Conservation (phyloP, 208 protist genomes). For the Vickermania ingenoplastis region DNA sequence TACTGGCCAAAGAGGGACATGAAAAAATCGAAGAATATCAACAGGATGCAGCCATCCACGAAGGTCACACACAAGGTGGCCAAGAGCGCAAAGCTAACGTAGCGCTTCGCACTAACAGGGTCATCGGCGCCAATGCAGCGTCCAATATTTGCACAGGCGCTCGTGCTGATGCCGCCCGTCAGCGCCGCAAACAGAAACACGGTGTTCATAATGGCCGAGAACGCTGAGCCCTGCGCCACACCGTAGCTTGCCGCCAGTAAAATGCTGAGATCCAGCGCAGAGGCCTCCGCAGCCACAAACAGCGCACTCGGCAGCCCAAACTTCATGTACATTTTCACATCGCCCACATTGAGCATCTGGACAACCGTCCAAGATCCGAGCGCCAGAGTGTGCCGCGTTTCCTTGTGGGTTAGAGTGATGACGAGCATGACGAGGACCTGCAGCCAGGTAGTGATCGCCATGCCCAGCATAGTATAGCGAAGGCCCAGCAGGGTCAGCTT, state of each 20-base stretch:
- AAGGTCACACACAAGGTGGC: constrained; percentile 25
- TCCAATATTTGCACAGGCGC: constrained; percentile 70
- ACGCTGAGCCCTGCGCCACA: constrained; percentile 50
- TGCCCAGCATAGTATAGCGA: constrained; percentile 77
- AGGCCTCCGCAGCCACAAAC: constrained; percentile 78
- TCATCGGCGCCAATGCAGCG: constrained; percentile 57
- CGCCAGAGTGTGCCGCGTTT: constrained; percentile 54
- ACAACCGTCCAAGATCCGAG: constrained; percentile 36
- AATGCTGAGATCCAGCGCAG: constrained; percentile 71
- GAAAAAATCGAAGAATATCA: constrained; percentile 49
- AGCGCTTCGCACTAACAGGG: constrained; percentile 44
- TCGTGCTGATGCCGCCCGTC: constrained; percentile 64
- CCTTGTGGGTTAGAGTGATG: constrained; percentile 47
- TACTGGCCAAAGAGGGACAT: constrained; percentile 64
- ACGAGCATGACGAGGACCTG: constrained; percentile 52
- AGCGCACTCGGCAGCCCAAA: constrained; percentile 71
- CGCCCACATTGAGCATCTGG: constrained; percentile 41
- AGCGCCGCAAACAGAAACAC: constrained; percentile 66
- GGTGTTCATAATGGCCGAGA: constrained; percentile 75
- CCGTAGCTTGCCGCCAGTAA: constrained; percentile 57
- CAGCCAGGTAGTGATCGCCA: constrained; percentile 68
- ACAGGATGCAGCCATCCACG: constrained; percentile 36
- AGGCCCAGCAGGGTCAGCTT: constrained; percentile 70
- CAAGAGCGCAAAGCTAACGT: constrained; percentile 38
- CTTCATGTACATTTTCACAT: constrained; percentile 72